Evolutionary conservation across 2,329 filamentous ascomycete species (phyloP).

Genomic region (Phoma sp.): DNA sequence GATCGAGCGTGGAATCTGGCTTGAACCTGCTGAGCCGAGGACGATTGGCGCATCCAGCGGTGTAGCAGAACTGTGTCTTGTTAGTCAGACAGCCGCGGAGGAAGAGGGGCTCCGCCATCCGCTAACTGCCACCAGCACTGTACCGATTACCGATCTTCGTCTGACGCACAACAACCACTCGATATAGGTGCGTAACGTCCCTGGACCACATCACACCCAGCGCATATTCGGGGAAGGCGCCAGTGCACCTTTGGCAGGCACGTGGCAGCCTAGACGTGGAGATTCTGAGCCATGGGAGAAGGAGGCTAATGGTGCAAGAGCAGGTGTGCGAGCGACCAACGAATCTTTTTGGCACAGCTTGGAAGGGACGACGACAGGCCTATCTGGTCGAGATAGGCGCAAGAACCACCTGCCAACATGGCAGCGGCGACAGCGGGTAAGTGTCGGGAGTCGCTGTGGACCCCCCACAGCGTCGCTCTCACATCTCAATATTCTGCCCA

Average conservation of each 20-base stretch:
- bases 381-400: conserved; percentile 23
- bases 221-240: background rate
- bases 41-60: conserved; percentile 13
- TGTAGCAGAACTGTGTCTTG: conserved; percentile 23
- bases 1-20: conserved; percentile 4
- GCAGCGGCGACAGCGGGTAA: conserved; percentile 52
- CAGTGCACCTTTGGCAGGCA: background rate
- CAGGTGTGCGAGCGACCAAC: conserved; percentile 24
- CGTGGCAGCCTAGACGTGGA: conserved; percentile 3
- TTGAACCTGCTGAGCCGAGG: conserved; percentile 19
- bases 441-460: conserved; percentile 34
- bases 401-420: conserved; percentile 41
- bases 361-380: conserved; percentile 9
- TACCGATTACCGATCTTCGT: conserved; percentile 24
- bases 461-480: conserved; percentile 27
- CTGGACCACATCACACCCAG: conserved; percentile 16
- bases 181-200: conserved; percentile 42
- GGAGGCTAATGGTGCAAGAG: conserved; percentile 27
- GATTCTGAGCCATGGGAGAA: background rate
- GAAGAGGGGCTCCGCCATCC: conserved; percentile 41
- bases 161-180: conserved; percentile 35
- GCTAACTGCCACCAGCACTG: conserved; percentile 44
- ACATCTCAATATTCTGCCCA: conserved; percentile 29
- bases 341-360: conserved; percentile 14
- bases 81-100: conserved; percentile 34